Percentiles rank a stretch among this genome's conserved stretches.
phyloP scores from a whole-genome alignment of 2,329 filamentous ascomycete species.

The Cladosporium sp. region DNA sequence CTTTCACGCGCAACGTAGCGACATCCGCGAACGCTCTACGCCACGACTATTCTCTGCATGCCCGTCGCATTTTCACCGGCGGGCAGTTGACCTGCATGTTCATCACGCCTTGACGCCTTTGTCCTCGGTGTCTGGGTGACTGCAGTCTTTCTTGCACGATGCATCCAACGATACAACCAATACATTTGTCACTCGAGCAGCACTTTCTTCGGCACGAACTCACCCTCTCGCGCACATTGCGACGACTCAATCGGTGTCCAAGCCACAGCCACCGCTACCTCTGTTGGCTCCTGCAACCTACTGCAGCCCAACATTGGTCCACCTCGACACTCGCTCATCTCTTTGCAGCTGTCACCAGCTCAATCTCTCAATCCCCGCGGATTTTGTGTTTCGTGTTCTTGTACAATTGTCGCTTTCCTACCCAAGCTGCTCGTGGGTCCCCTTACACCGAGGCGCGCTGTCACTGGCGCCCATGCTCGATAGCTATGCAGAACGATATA shows the following conservation, averaged over 20 bases:
- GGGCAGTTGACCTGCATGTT: not conserved
- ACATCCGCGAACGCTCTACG: constrained; percentile 20
- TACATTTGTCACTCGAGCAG: constrained; percentile 18
- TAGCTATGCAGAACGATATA: constrained; percentile 18
- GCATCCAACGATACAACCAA: constrained; percentile 18
- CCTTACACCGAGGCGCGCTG: not conserved
- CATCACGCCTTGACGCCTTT: not conserved
- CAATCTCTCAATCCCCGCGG: not conserved
- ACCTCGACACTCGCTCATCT: not conserved
- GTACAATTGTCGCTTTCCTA: not conserved
- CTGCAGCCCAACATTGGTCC: not conserved
- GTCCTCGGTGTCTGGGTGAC: not conserved
- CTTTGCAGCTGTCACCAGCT: not conserved
- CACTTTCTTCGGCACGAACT: not conserved
- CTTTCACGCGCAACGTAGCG: constrained; percentile 19
- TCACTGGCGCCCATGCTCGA: not conserved
- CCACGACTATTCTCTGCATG: constrained; percentile 15
- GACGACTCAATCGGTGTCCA: not conserved
- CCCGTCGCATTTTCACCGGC: not conserved
- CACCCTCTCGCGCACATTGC: not conserved
- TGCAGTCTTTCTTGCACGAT: constrained; percentile 9
- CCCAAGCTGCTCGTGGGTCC: constrained; percentile 1
- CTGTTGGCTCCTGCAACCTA: not conserved
- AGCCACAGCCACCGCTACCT: not conserved
- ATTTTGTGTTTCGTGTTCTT: constrained; percentile 6